These are phyloP conservation scores for Lasiodiplodia gonubiensis DNA, from an alignment of 2,329 filamentous ascomycete genomes.

Conservation along the genomic window DNA sequence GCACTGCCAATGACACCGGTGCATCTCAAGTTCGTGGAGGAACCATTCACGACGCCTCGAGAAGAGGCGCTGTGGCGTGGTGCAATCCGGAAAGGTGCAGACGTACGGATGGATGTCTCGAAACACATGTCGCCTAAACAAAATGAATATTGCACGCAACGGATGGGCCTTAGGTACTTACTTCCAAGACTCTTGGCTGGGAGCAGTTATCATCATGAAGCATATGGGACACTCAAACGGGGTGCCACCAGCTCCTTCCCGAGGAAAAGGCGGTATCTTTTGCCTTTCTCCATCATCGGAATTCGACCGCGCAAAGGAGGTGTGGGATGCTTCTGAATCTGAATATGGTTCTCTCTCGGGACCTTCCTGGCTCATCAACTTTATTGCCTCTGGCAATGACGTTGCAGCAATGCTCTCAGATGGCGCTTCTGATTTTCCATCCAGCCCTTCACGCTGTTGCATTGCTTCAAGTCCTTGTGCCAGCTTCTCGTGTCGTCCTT, in stretches of 20 bases:
- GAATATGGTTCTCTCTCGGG: neutral
- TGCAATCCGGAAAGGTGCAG: neutral
- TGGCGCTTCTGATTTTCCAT: neutral
- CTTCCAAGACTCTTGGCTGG: neutral
- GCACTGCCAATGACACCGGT: neutral
- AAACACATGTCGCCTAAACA: neutral
- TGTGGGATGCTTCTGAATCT: neutral
- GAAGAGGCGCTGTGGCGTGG: neutral
- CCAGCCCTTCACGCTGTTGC: neutral
- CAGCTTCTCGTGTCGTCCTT: neutral
- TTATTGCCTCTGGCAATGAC: neutral
- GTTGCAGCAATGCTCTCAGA: neutral
- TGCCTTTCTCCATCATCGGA: neutral
- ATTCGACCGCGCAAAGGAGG: neutral
- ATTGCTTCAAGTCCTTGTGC: neutral
- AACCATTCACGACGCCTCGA: neutral
- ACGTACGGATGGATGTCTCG: neutral
- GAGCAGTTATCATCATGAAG: neutral
- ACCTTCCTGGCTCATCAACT: neutral
- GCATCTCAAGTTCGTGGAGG: neutral
- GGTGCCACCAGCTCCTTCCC: neutral
- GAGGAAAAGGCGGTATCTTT: neutral
- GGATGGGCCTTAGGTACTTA: neutral
- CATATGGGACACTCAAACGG: neutral
- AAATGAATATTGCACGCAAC: accelerated